Base-by-base conservation (phyloP, 2,329 filamentous ascomycete species). In the Metarhizium guizhouense region DNA sequence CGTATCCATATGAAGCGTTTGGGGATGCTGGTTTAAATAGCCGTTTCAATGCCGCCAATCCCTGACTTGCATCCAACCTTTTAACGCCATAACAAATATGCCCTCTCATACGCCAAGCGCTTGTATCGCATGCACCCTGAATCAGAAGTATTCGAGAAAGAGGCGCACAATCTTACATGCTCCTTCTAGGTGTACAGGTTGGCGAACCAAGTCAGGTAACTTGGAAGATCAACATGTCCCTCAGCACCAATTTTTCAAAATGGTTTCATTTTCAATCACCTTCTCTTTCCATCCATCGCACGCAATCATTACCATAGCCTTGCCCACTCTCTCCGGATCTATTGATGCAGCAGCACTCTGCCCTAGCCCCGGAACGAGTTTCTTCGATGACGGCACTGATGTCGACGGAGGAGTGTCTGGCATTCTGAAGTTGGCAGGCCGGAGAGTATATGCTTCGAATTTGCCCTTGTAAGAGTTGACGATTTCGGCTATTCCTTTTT, bases 401-500 rank as follows among this genome's bases (percentile, higher is more conserved):
- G 53, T 55, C 11, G 63, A 59, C 10, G 65, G 59, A 4, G 64
- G 59, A 14, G 65, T 59, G 30, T 68, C 60, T 1, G 59, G 56
- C 3, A 62, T 58, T 42, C 67, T 56, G 40, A 76, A 65, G 32
- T 62, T 62, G 29, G 62, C 65, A 8, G 73, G 74, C 13, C 73
- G 68, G 6, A 70, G 64, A 45, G 70, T 68, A 59, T 66, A 70
- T n/a, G 68, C 64, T 51, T 68, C 67, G 30, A 76, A 69, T 13
- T 56, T 60, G 53, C 65, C 63, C 32, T 63, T 56, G 56, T 67
- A 62, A 25, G 62, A 62, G 49, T 72, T 68, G 16, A 69, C 69
- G 11, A 76, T 59, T 4, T 71, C 67, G 54, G 66, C 70, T 40
- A 77, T 66, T 3, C 63, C 65, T 57, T 70, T 71, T 59, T 76